Base-by-base conservation (phyloP, 768 basidiomycete genomes). In the Hericium coralloides region DNA sequence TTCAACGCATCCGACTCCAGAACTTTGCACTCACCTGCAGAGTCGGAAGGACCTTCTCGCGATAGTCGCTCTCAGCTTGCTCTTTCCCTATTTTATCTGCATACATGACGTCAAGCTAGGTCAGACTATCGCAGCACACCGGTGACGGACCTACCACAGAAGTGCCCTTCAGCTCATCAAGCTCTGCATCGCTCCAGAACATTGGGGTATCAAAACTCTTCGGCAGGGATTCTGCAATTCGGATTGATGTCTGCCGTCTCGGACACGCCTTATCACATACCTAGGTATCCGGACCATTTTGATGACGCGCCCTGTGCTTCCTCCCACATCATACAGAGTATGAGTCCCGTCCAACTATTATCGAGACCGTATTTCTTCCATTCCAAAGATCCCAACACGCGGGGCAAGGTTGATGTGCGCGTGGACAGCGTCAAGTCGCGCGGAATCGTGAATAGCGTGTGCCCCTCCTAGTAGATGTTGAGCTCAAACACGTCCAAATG, bases 261-360 rank as follows among this genome's bases (percentile, higher is more conserved):
- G 43, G 15, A 15, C 22, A 23, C 39, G 36, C 17, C 17, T 20
- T 15, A 12, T 14, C 14, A 69, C 81, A 49, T 56, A 90, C 90
- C 73, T 12, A 95, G 74, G 70, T 95, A 95, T 10, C 74, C 75
- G 5, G 68, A 65, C 93, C 92, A 91, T 55, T 72, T 82, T 50
- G 90, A 87, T 18, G 74, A 65, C 3, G 72, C 56, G 0, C 84
- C 83, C 60, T 77, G 77, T 3, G 84, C 79, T 55, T 80, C 81
- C 70, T 99, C 97, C 89, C 91, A 97, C 89, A 98, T 92, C 84
- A 99, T 87, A 60, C 86, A 90, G 39, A 98, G 74, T 58, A 99
- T 98, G 48, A 98, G 72, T 3, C 88, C 87, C 1, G 79, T 74
- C 97, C 97, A 99, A 8, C 92, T 85, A 56, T 79, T 71, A 52